A percentile compares a stretch with the other conserved stretches of the same genome.
Evolutionary conservation across 2,329 filamentous ascomycete species (phyloP).

Genomic region (Metarhizium rileyi): DNA sequence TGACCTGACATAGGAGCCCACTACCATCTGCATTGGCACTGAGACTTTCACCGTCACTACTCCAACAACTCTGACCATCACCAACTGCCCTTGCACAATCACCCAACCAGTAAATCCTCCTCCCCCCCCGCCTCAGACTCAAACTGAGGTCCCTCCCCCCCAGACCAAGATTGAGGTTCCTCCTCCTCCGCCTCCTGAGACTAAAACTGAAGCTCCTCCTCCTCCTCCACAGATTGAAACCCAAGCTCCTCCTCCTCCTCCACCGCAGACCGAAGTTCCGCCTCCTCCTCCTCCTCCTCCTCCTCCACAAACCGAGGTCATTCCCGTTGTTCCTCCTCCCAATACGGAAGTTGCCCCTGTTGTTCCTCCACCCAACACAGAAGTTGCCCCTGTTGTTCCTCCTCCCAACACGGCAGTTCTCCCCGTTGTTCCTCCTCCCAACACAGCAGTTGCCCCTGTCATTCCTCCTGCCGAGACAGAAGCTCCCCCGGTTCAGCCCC

Average conservation of each 20-base stretch:
- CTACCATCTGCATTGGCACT: conserved; percentile 28
- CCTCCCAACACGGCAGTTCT: too few relatives aligned
- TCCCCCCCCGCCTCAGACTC: conserved; percentile 4
- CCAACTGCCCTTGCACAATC: conserved; percentile 38
- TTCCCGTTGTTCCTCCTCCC: not conserved
- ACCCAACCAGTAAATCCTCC: conserved; percentile 14
- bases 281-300: not conserved
- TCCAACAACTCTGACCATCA: conserved; percentile 34
- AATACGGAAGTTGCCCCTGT: too few relatives aligned
- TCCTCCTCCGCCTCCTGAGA: conserved; percentile 7
- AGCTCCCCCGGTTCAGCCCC: too few relatives aligned
- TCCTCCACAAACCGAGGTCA: conserved; percentile 5
- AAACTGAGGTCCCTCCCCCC: conserved; percentile 2
- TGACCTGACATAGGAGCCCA: conserved; percentile 12
- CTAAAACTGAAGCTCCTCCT: not conserved
- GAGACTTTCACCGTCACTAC: conserved; percentile 35
- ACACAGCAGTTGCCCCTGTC: too few relatives aligned
- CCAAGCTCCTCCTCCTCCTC: conserved; percentile 3
- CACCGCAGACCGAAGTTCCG: not conserved
- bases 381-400: too few relatives aligned
- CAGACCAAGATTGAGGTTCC: conserved; percentile 3
- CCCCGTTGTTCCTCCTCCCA: too few relatives aligned
- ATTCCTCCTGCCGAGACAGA: too few relatives aligned
- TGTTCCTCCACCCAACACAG: too few relatives aligned
- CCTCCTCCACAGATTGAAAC: conserved; percentile 5